Evolutionary conservation across 305 asterid genomes (phyloP), one percentile per base, ranked within the genome.

Genomic region (Lippia alba): DNA sequence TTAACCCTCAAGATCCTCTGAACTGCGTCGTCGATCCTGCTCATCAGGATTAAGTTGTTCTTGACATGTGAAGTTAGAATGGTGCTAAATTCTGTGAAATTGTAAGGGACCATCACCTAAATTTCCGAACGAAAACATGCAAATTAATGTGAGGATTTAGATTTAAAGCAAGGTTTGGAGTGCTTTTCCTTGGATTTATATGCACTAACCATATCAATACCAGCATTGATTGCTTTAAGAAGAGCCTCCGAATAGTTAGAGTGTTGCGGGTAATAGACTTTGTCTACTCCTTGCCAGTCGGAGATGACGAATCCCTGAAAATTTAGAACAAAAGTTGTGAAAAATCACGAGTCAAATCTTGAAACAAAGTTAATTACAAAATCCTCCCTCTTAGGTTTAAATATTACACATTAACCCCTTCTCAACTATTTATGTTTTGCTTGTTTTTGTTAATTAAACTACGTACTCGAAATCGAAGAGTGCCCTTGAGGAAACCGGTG

Each of bases 261-360:
- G 50, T 71, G 59, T 1, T 11, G 10, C 50, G 82, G 81, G 4
- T 50, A 12, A 8, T 85, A 80, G n/a, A 83, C 75, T 56, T 54
- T 80, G 67, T 83, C 87, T 8, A 83, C 60, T 6, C 81, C 87
- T 36, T 74, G 74, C 77, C 78, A 83, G 62, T 83, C 87, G 8
- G 87, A 80, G 7, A 83, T 83, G 30, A 80, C 76, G 66, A 83
- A 80, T 9, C 87, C 87, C 87, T 83, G 30, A 24, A 24, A 24
- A 24, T 24, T 24, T 24, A 24, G 30, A 24, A 3, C 30, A 24
- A 3, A 24, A 24, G 30, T 24, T 24, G 1, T 3, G 30, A 24
- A 24, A 24, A 24, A 1, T 24, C 30, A 24, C 30, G 30, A 24
- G 30, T 24, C 30, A 24, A 24, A 24, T 24, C 30, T 24, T 24